phyloP scores from a whole-genome alignment of 1,284 basidiomycete species.

The Sporisorium iseilematis-ciliati region DNA sequence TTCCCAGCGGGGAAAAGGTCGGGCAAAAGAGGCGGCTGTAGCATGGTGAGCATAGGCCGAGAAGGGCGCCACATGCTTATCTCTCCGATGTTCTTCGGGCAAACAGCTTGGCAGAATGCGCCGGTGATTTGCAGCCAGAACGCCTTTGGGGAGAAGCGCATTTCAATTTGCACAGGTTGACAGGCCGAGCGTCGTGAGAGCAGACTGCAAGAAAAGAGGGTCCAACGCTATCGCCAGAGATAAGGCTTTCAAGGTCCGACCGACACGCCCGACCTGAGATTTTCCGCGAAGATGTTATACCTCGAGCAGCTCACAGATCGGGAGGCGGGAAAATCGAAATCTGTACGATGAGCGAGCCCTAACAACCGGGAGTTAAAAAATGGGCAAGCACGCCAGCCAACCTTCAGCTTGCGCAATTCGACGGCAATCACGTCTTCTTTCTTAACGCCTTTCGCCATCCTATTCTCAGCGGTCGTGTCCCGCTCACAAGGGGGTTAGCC shows the following conservation, averaged over 20 bases:
- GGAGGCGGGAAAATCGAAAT: neutral
- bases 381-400: slow-evolving; percentile 15
- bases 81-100: neutral
- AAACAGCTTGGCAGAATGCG: neutral
- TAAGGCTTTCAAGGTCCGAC: slow-evolving; percentile 23
- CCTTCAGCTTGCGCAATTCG: slow-evolving; percentile 7
- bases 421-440: slow-evolving; percentile 17
- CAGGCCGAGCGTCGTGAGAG: neutral
- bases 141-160: neutral
- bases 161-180: slow-evolving; percentile 8
- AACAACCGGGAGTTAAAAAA: neutral
- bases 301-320: neutral
- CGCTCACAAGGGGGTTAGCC: neutral
- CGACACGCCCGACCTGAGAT: neutral
- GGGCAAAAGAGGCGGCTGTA: neutral
- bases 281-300: neutral
- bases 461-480: neutral
- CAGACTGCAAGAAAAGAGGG: neutral
- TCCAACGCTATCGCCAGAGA: slow-evolving; percentile 6
- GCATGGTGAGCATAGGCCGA: neutral
- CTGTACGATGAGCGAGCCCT: neutral
- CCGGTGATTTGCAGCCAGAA: neutral
- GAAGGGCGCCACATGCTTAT: neutral
- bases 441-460: neutral
- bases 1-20: no score